phyloP scores from a whole-genome alignment of 2,329 filamentous ascomycete species.

The Fusarium transvaalense region DNA sequence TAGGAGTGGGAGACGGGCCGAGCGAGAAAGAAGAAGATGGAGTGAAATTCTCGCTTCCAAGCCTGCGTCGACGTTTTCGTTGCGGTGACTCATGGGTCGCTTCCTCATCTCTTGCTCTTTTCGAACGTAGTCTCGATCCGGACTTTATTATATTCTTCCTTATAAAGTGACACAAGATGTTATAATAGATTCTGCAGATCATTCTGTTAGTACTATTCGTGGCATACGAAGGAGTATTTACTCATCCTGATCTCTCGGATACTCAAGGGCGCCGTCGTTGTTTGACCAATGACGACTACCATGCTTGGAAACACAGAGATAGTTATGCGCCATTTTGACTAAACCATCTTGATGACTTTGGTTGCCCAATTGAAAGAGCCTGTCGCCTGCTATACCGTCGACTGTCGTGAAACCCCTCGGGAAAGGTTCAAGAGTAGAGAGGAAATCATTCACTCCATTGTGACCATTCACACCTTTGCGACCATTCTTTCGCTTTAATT shows the following conservation, averaged over 20 bases:
- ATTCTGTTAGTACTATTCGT: background rate
- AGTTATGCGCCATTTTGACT: slow-evolving; percentile 19
- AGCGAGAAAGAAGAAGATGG: fast-evolving
- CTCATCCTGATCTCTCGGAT: slow-evolving; percentile 1
- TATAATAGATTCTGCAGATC: background rate
- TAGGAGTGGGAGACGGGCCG: fast-evolving
- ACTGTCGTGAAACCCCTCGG: background rate
- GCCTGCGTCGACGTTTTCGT: background rate
- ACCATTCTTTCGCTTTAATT: background rate
- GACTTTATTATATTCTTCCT: background rate
- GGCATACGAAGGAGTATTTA: background rate
- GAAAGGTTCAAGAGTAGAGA: background rate
- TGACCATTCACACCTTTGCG: background rate
- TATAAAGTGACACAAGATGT: slow-evolving; percentile 8
- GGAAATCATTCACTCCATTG: background rate
- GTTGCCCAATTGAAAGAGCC: background rate
- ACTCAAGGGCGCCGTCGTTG: background rate
- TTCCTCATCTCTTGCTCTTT: background rate
- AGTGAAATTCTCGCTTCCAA: background rate
- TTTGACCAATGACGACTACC: slow-evolving; percentile 5
- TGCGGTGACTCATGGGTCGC: fast-evolving
- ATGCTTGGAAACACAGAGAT: background rate
- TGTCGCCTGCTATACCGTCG: background rate
- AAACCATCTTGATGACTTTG: background rate
- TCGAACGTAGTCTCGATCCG: background rate